Base-by-base conservation (phyloP, 169 alveolate species). In the Eimeria acervulina region DNA sequence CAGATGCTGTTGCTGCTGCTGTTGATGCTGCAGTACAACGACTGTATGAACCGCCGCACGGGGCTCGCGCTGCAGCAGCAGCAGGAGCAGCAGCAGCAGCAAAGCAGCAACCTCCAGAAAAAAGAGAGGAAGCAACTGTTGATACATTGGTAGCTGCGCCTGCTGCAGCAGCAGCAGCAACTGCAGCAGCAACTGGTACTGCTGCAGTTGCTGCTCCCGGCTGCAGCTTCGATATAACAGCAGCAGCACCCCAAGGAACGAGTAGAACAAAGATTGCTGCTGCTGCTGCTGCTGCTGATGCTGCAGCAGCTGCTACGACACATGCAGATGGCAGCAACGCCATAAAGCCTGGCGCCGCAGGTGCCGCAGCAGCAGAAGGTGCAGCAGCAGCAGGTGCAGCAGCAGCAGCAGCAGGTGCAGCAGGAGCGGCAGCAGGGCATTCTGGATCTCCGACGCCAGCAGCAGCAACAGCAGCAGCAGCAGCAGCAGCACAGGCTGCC, bases 1-100 rank as follows among this genome's bases (percentile, higher is more conserved):
- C 85, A 31, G 85, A 13, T 31, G 85, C 55, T 36, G 85, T 36
- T 36, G 85, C 85, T 74, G 85, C 85, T 74, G 85, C 85, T n/a
- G 40, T 13, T 13, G 85, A 74, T 74, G 85, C 85, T 31, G 85
- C 85, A 12, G 55, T 74, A 52, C 85, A 36, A 52, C 85, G 85
- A 7, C 85, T 74, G 40, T 74, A 10, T 26, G 85, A 52, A 36
- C 51, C 51, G n/a, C 85, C 42, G 36, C n/a, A n/a, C 12, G 85
- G 55, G 7, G 85, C 85, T 74, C 38, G 26, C 40, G 80, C 40
- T 33, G 85, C 85, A 74, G 85, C 85, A n/a, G 85, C 85, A 68
- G 80, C n/a, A 21, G 80, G 12, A 21, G 80, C 80, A n/a, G 80
- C 80, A 23, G 80, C 80, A 17, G 80, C 80, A 23, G 33, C 80